Evolutionary conservation across 2,329 filamentous ascomycete genomes (phyloP).

Genomic region (Lasiodiplodia theobromae): DNA sequence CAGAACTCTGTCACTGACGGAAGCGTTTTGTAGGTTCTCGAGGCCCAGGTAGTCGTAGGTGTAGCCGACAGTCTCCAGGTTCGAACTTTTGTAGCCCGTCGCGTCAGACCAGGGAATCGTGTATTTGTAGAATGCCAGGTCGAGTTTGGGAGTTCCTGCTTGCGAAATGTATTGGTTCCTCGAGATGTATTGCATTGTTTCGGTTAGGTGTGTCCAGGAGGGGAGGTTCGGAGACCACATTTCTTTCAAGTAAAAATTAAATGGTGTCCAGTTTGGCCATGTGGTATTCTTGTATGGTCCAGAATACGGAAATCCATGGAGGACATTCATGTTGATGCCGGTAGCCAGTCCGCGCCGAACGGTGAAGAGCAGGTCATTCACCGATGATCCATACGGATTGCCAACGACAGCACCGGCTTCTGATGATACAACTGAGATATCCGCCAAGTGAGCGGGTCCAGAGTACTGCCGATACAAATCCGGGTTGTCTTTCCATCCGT

Average conservation of each 20-base stretch:
- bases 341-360: conserved; percentile 51
- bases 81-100: conserved; percentile 31
- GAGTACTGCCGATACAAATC: conserved; percentile 45
- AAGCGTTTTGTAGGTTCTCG: conserved; percentile 53
- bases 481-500: conserved; percentile 41
- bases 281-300: conserved; percentile 56
- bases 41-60: conserved; percentile 56
- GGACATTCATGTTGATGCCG: conserved; percentile 53
- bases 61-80: conserved; percentile 39
- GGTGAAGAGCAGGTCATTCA: conserved; percentile 43
- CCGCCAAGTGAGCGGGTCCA: conserved; percentile 42
- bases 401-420: conserved; percentile 41
- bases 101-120: conserved; percentile 31
- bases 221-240: conserved; percentile 51
- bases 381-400: conserved; percentile 38
- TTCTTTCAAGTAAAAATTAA: conserved; percentile 52
- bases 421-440: conserved; percentile 41
- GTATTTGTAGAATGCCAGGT: conserved; percentile 51
- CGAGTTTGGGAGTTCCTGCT: conserved; percentile 48
- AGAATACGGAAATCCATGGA: conserved; percentile 54
- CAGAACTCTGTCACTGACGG: conserved; percentile 46
- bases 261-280: conserved; percentile 57
- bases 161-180: conserved; percentile 51
- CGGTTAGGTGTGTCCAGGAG: conserved; percentile 49
- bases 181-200: conserved; percentile 48